These are phyloP conservation scores for Aspergillus fumigatiaffinis DNA, from an alignment of 2,329 filamentous ascomycete species.

Conservation along the genomic window DNA sequence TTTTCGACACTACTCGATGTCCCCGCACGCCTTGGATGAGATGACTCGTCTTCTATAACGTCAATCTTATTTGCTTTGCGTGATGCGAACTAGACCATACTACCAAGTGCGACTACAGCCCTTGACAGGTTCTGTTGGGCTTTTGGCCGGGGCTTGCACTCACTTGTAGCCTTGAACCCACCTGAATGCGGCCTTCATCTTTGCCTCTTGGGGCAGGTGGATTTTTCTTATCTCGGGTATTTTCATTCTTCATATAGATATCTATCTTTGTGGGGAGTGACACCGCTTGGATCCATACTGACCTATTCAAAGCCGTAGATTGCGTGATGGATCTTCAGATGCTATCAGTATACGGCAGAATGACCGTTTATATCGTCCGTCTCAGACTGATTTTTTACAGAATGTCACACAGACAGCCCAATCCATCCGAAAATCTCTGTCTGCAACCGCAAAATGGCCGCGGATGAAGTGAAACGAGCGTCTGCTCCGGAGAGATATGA, in stretches of 20 bases:
- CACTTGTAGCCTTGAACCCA: too few relatives aligned
- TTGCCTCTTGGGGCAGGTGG: not conserved
- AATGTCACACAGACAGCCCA: not conserved
- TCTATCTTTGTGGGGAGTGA: not conserved
- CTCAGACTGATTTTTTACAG: not conserved
- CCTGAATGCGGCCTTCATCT: not conserved
- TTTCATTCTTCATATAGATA: slow-evolving; percentile 6
- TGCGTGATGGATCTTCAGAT: slow-evolving; percentile 12
- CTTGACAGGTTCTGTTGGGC: too few relatives aligned
- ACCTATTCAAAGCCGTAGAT: slow-evolving; percentile 6
- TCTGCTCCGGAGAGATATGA: slow-evolving; percentile 4
- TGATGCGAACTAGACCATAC: slow-evolving; percentile 9
- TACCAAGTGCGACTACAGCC: not conserved
- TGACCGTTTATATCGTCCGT: not conserved
- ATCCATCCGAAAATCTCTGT: not conserved
- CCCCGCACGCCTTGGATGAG: not conserved
- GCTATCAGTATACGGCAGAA: not conserved
- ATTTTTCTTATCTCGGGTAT: not conserved
- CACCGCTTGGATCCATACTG: not conserved
- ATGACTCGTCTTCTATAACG: slow-evolving; percentile 19
- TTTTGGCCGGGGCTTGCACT: too few relatives aligned
- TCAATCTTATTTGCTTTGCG: slow-evolving; percentile 18
- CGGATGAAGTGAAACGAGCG: slow-evolving; percentile 10
- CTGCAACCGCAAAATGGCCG: slow-evolving; percentile 11
- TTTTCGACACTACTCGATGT: not conserved